Percentiles rank a stretch among this genome's conserved stretches.
phyloP scores from a whole-genome alignment of 225 moss, liverwort and hornwort species.

The Bryum argenteum region DNA sequence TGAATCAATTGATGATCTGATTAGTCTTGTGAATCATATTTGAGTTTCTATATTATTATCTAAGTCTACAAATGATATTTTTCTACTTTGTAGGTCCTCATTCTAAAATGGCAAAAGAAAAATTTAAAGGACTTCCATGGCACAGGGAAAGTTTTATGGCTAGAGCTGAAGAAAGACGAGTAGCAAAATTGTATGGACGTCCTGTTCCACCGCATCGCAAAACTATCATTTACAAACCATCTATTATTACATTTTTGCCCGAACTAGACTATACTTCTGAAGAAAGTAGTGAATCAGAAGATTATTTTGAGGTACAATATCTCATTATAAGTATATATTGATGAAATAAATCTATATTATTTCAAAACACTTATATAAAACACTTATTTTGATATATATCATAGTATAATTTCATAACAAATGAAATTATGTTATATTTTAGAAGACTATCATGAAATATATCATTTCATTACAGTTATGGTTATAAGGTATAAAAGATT shows the following conservation, averaged over 20 bases:
- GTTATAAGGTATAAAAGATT: too few species aligned
- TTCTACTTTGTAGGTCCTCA: conserved; percentile 19
- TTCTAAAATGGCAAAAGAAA: conserved; percentile 39
- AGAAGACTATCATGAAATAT: too few species aligned
- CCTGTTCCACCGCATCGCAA: rapidly evolving
- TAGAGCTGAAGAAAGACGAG: conserved; percentile 37
- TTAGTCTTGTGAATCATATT: rapidly evolving
- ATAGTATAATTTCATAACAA: too few species aligned
- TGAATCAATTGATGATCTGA: background rate
- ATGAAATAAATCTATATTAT: rapidly evolving
- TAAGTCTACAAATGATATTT: background rate
- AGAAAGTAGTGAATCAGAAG: background rate
- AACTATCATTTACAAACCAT: conserved; percentile 15
- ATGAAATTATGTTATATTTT: too few species aligned
- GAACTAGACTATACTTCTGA: conserved; percentile 17
- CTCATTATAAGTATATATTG: background rate
- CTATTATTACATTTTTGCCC: conserved; percentile 18
- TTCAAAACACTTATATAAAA: too few species aligned
- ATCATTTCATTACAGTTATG: too few species aligned
- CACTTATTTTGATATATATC: too few species aligned
- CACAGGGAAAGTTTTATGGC: conserved; percentile 48
- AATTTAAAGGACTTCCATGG: conserved; percentile 51
- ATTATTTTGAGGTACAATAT: conserved; percentile 6
- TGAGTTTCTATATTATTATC: rapidly evolving
- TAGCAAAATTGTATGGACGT: conserved; percentile 37